Percentiles rank a stretch among this genome's conserved stretches.
These are phyloP conservation scores for Choricystis sp. DNA, from an alignment of 139 green algal genomes.

Conservation along the genomic window DNA sequence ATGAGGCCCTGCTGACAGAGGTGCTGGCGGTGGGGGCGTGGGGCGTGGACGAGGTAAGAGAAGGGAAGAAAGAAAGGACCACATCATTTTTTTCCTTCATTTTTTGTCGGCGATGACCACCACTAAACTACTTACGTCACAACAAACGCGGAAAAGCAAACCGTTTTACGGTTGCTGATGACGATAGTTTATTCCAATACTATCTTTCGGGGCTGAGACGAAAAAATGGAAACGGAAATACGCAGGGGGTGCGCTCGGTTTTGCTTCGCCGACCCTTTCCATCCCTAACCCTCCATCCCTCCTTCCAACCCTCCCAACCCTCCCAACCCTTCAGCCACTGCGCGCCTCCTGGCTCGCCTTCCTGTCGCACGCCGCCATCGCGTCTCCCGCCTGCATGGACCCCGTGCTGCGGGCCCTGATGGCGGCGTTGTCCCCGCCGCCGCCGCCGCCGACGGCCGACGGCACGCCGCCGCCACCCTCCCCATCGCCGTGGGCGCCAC, in stretches of 20 bases:
- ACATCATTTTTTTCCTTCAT: not conserved
- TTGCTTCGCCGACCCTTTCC: not conserved
- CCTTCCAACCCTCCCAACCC: too few relatives aligned
- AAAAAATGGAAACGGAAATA: not conserved
- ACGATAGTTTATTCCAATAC: not conserved
- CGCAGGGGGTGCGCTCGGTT: not conserved
- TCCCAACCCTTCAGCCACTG: not conserved
- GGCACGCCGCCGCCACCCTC: not conserved
- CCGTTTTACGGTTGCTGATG: too few relatives aligned
- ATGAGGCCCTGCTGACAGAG: not conserved
- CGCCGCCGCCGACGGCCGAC: too few relatives aligned
- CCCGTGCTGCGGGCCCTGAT: not conserved
- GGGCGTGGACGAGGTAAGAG: not conserved
- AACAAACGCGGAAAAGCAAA: not conserved
- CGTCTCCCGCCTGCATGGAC: not conserved
- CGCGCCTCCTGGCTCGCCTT: not conserved
- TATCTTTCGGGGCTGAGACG: not conserved
- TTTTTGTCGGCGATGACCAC: not conserved
- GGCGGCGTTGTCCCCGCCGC: not conserved
- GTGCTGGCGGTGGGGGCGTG: not conserved
- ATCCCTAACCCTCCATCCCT: not conserved
- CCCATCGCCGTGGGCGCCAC: not conserved
- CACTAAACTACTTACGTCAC: not conserved
- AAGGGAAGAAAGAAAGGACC: too few relatives aligned
- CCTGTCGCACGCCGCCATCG: not conserved